Conservation (phyloP, 768 basidiomycete genomes). For the Daedaleopsis sinensis region DNA sequence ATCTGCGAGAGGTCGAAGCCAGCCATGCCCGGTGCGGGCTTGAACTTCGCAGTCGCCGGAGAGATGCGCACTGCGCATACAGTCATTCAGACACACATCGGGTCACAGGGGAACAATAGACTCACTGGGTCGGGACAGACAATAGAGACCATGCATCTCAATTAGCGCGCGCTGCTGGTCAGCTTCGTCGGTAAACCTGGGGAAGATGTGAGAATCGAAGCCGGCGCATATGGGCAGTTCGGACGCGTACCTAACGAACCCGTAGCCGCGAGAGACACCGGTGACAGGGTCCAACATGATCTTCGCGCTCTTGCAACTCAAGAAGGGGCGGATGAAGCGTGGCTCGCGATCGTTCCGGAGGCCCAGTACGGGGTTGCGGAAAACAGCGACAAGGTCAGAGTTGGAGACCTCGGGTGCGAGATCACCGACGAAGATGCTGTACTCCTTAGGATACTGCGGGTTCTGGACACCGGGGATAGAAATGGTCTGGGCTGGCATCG, state of each 20-base stretch:
- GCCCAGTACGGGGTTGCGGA: conserved; percentile 87
- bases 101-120: conserved; percentile 1
- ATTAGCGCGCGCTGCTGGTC: conserved; percentile 90
- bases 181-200: conserved; percentile 84
- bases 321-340: conserved; percentile 85
- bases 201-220: background rate
- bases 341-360: conserved; percentile 86
- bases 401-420: conserved; percentile 92
- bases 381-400: conserved; percentile 92
- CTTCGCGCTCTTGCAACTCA: conserved; percentile 93
- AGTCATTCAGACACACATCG: conserved; percentile 20
- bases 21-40: conserved; percentile 50
- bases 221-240: conserved; percentile 1
- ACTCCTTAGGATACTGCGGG: conserved; percentile 76
- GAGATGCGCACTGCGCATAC: conserved; percentile 78
- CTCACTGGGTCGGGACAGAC: conserved; percentile 83
- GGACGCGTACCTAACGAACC: conserved; percentile 77
- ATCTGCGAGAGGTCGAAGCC: conserved; percentile 43
- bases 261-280: conserved; percentile 88
- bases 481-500: conserved; percentile 37
- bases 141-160: conserved; percentile 92
- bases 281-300: conserved; percentile 93
- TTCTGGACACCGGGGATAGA: conserved; percentile 42
- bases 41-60: conserved; percentile 87
- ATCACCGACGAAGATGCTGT: conserved; percentile 94